Percentiles rank a stretch among this genome's conserved stretches.
These are phyloP conservation scores for Nakazawaea wickerhamii DNA, from an alignment of 805 yeast genomes.

Conservation along the genomic window DNA sequence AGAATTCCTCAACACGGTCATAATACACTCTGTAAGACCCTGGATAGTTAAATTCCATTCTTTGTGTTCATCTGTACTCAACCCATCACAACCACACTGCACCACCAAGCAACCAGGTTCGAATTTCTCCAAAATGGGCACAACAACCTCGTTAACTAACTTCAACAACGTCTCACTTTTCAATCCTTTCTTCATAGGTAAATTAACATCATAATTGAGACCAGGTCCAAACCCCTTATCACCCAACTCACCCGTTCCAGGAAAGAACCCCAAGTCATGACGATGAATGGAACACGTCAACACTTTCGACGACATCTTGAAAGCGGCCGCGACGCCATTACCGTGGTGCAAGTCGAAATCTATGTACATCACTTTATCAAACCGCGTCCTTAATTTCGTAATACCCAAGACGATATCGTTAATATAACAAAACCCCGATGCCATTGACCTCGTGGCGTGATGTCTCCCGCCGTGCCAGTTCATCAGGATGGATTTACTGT, in stretches of 20 bases:
- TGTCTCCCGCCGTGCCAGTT: conserved; percentile 84
- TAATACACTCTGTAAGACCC: conserved; percentile 36
- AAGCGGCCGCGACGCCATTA: conserved; percentile 71
- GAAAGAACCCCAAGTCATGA: conserved; percentile 62
- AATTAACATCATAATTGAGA: conserved; percentile 35
- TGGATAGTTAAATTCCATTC: conserved; percentile 66
- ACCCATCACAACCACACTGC: conserved; percentile 74
- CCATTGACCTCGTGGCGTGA: conserved; percentile 49
- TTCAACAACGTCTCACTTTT: conserved; percentile 36
- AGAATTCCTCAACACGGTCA: conserved; percentile 23
- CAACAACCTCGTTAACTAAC: conserved; percentile 35
- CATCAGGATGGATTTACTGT: conserved; percentile 33
- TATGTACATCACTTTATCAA: conserved; percentile 47
- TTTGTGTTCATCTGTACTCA: conserved; percentile 53
- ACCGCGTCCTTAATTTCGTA: conserved; percentile 40
- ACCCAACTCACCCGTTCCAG: conserved; percentile 54
- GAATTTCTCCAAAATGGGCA: conserved; percentile 34
- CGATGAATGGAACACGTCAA: conserved; percentile 61
- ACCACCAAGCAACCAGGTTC: conserved; percentile 52
- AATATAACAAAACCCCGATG: conserved; percentile 70
- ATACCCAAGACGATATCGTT: conserved; percentile 64
- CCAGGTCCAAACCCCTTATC: conserved; percentile 35
- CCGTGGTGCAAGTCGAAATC: conserved; percentile 80
- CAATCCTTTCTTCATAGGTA: conserved; percentile 56
- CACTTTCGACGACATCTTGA: conserved; percentile 48